phyloP scores from a whole-genome alignment of 352 stramenopile species.

The Phytophthora lateralis region DNA sequence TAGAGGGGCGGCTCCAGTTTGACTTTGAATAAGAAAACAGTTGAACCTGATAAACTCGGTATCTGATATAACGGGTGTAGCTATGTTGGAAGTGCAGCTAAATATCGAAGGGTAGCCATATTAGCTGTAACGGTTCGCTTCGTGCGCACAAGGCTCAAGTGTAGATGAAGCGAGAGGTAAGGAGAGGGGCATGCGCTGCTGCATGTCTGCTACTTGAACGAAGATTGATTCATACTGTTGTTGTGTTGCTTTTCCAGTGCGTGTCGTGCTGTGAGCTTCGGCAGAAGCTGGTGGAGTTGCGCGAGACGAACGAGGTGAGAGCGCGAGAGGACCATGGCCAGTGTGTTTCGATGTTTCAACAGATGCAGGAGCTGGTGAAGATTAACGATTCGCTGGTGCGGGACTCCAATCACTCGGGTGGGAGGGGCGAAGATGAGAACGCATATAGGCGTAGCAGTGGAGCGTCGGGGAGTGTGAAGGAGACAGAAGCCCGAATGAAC shows the following conservation, averaged over 20 bases:
- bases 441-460: not conserved
- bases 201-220: not conserved
- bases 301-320: conserved; percentile 20
- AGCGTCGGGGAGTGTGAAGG: not conserved
- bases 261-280: conserved; percentile 15
- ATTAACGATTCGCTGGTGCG: conserved; percentile 37
- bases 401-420: not conserved
- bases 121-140: conserved; percentile 11
- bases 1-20: conserved; percentile 5
- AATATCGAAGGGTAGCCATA: not conserved
- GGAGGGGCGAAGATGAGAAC: not conserved
- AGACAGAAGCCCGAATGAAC: not conserved
- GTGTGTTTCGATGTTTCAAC: conserved; percentile 49
- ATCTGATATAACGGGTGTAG: conserved; percentile 4
- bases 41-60: not conserved
- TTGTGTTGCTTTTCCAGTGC: conserved; percentile 20
- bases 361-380: conserved; percentile 48
- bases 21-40: conserved; percentile 1
- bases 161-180: conserved; percentile 19
- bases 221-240: not conserved
- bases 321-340: conserved; percentile 41
- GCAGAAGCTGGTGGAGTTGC: conserved; percentile 26
- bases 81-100: conserved; percentile 2
- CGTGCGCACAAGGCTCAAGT: not conserved
- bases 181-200: not conserved